These are phyloP conservation scores for Pelargonium citronellum DNA, from an alignment of 441 rosid genomes.

Conservation along the genomic window DNA sequence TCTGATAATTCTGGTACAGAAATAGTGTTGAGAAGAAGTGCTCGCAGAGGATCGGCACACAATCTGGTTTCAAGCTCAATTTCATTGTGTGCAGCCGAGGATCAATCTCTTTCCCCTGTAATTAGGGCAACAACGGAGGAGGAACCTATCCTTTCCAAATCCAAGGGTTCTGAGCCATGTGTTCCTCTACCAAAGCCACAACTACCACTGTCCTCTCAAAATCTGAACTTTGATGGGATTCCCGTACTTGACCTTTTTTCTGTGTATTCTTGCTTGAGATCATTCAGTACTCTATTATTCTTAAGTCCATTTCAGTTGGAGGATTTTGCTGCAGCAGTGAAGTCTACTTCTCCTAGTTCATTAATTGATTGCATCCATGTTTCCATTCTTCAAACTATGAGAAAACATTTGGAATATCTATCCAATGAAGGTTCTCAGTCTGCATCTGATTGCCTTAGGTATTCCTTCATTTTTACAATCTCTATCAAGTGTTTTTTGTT, in stretches of 20 bases:
- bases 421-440: constrained; percentile 49
- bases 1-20: constrained; percentile 32
- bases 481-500: constrained; percentile 1
- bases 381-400: constrained; percentile 47
- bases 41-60: constrained; percentile 55
- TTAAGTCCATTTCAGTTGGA: constrained; percentile 68
- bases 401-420: constrained; percentile 49
- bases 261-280: constrained; percentile 55
- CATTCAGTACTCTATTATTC: constrained; percentile 57
- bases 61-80: constrained; percentile 24
- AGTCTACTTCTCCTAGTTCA: constrained; percentile 35
- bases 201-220: constrained; percentile 52
- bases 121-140: constrained; percentile 57
- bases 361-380: constrained; percentile 56
- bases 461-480: constrained; percentile 23
- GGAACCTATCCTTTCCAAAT: constrained; percentile 25
- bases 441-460: constrained; percentile 64
- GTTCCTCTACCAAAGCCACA: constrained; percentile 48
- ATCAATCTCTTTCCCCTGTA: constrained; percentile 44
- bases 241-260: constrained; percentile 43
- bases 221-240: constrained; percentile 44
- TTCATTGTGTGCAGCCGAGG: constrained; percentile 23
- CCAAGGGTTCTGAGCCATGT: constrained; percentile 26
- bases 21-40: constrained; percentile 72
- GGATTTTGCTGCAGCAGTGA: constrained; percentile 56